Evolutionary conservation across 2,329 filamentous ascomycete genomes (phyloP).

Genomic region (Ceratocystis colombiana): DNA sequence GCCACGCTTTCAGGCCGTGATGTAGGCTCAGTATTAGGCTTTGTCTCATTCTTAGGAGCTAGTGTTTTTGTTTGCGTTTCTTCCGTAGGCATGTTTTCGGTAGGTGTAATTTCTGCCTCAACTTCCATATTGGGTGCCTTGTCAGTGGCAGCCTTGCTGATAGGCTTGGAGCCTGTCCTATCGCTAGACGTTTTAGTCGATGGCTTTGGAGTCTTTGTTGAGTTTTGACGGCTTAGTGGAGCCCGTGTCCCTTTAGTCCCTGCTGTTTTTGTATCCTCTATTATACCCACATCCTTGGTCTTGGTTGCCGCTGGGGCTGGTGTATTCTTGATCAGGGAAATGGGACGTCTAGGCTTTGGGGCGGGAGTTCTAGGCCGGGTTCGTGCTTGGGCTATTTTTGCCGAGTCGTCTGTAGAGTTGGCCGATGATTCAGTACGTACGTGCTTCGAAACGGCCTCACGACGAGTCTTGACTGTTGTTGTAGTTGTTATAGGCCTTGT

Average conservation of each 20-base stretch:
- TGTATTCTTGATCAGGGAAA: slow-evolving; percentile 24
- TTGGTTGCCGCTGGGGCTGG: slow-evolving; percentile 5
- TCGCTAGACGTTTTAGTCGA: background rate
- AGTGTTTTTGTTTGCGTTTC: background rate
- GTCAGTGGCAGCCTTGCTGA: background rate
- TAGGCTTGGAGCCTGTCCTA: slow-evolving; percentile 8
- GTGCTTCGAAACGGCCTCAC: slow-evolving; percentile 9
- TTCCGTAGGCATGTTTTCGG: background rate
- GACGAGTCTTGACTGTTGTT: slow-evolving; percentile 21
- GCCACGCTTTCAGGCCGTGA: slow-evolving; percentile 7
- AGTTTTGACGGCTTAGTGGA: slow-evolving; percentile 19
- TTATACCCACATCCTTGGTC: background rate
- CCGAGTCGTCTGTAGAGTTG: slow-evolving; percentile 13
- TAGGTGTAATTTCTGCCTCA: background rate
- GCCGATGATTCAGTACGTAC: background rate
- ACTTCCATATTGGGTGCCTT: background rate
- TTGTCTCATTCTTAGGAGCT: background rate
- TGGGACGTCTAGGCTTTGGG: slow-evolving; percentile 18
- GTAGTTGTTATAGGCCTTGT: slow-evolving; percentile 18
- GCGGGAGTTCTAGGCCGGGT: slow-evolving; percentile 24
- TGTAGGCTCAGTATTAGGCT: background rate
- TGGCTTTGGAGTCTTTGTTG: slow-evolving; percentile 11
- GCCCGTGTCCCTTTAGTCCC: background rate
- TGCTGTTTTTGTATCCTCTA: background rate
- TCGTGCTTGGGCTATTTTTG: slow-evolving; percentile 15